Evolutionary conservation across 2,329 filamentous ascomycete species (phyloP).

Genomic region (Arthrobotrys conoides): DNA sequence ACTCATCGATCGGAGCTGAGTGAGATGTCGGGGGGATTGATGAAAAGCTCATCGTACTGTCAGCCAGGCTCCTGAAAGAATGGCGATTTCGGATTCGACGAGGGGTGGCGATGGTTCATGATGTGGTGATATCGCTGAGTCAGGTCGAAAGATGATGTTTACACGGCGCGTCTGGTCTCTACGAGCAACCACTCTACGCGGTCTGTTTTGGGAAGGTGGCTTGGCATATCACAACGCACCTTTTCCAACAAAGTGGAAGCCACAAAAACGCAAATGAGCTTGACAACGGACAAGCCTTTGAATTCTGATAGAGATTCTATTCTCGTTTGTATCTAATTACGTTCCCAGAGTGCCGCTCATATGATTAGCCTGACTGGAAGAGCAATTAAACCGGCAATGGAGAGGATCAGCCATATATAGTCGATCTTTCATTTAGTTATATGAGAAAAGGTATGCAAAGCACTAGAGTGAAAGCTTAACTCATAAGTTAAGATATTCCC

Average conservation of each 20-base stretch:
- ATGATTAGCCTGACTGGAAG: no score
- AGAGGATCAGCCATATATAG: no score
- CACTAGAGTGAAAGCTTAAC: no score
- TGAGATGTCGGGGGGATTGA: constrained; percentile 59
- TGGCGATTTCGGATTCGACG: constrained; percentile 11
- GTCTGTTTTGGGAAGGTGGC: neutral
- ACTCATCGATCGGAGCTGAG: constrained; percentile 63
- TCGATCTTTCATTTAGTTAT: no score
- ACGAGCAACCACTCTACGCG: constrained; percentile 36
- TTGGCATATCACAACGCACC: constrained; percentile 4
- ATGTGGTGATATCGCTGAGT: constrained; percentile 18
- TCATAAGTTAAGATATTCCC: no score
- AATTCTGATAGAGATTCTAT: no score
- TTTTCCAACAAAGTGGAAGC: constrained; percentile 3
- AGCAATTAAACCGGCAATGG: no score
- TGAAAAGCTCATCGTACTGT: constrained; percentile 45
- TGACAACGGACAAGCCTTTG: no score
- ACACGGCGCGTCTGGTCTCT: neutral
- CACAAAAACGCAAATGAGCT: no score
- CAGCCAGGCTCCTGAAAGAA: constrained; percentile 40
- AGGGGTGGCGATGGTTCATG: constrained; percentile 20
- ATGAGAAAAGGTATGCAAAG: no score
- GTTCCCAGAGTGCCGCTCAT: no score
- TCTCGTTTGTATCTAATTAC: no score
- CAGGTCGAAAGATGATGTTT: constrained; percentile 10